Percentiles rank a stretch among this genome's conserved stretches.
These are phyloP conservation scores for Globisporangium spinosum DNA, from an alignment of 352 stramenopile species.

Conservation along the genomic window DNA sequence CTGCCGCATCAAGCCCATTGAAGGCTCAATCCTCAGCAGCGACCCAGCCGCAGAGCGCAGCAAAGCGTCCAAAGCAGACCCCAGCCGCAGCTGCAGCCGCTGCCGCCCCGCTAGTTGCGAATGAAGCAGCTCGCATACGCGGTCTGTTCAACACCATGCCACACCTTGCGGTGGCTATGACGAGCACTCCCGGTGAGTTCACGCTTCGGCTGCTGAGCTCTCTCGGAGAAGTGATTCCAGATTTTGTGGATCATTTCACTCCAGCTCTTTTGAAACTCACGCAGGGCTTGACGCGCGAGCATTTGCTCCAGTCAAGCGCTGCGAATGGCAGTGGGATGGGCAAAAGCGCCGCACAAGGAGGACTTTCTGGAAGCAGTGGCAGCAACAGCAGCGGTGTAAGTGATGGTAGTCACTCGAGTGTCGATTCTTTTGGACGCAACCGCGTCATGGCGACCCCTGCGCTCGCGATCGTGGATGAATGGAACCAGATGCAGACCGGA, in stretches of 20 bases:
- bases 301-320: conserved; percentile 61
- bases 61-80: conserved; percentile 38
- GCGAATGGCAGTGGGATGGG: conserved; percentile 14
- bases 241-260: conserved; percentile 79
- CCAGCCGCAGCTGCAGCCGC: conserved; percentile 17
- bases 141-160: conserved; percentile 48
- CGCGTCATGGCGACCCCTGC: conserved; percentile 87
- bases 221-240: conserved; percentile 50
- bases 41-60: conserved; percentile 14
- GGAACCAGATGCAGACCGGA: conserved; percentile 65
- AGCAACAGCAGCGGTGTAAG: conserved; percentile 25
- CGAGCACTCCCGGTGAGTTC: conserved; percentile 65
- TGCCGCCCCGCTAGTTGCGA: conserved; percentile 45
- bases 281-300: conserved; percentile 80
- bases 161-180: conserved; percentile 31
- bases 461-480: conserved; percentile 82
- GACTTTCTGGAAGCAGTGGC: not conserved
- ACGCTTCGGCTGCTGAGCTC: conserved; percentile 64
- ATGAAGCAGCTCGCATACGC: conserved; percentile 55
- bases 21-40: conserved; percentile 5
- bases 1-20: conserved; percentile 19
- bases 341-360: conserved; percentile 3
- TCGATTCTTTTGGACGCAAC: conserved; percentile 76
- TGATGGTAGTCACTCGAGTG: conserved; percentile 36
- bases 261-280: conserved; percentile 76